Evolutionary conservation across 331 rosid species (phyloP), one percentile per base, ranked within the genome.

Genomic region (Pyracantha coccinea): DNA sequence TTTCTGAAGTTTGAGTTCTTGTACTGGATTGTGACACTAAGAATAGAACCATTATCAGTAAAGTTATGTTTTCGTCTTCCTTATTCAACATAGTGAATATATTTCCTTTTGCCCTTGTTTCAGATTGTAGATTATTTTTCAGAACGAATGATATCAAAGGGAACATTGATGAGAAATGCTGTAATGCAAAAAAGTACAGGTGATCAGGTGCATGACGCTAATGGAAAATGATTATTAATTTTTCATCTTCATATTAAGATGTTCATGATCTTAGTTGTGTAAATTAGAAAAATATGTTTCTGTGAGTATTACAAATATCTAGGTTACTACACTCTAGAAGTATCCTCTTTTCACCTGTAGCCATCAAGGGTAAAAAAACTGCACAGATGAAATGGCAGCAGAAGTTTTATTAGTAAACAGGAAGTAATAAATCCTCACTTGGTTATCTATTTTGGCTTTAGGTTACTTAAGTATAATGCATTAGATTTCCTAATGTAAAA

Each of bases 41-140:
- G n/a, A 74, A 23, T 8, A 32, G 50, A 8, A 68, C 20, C 44
- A 12, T 66, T 66, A 62, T 23, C 14, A 23, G 58, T 33, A 33
- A 57, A 2, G 23, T 54, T 80, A 24, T 75, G 19, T 38, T 75
- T 77, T 31, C 0, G 58, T 69, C 41, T 60, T 23, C 32, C 8
- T 47, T 14, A 10, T 19, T 28, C 80, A 68, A 45, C 66, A 31
- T 69, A 60, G 58, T 84, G 62, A 84, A 66, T 57, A 38, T 38
- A 57, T 78, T 75, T 78, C 4, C 74, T 25, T 31, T 38, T 38
- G 45, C 1, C 47, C 75, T 82, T 55, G 54, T 86, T 88, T 86
- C 96, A 94, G 99, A 71, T 94, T 83, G 44, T 87, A 20, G 85
- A 69, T 35, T 94, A 92, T 82, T 86, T 94, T 79, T 75, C 89